These are phyloP conservation scores for Russula sp. DNA, from an alignment of 768 basidiomycete genomes.

Conservation along the genomic window DNA sequence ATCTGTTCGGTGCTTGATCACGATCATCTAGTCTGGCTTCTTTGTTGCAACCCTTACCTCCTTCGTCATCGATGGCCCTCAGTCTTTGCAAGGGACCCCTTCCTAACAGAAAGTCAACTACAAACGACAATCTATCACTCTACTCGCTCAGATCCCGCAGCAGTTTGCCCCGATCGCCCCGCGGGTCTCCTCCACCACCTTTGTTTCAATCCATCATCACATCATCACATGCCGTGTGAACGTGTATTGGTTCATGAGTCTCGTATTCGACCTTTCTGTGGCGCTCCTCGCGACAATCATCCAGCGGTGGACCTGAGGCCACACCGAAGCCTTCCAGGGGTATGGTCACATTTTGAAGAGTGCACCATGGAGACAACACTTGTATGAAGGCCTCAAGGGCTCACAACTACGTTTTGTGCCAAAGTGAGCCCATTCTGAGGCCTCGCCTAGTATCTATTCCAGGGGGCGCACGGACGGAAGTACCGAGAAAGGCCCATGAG, in stretches of 20 bases:
- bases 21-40: constrained; percentile 27
- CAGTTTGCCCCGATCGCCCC: background rate
- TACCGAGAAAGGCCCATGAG: background rate
- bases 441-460: background rate
- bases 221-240: constrained; percentile 34
- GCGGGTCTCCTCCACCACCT: background rate
- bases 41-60: constrained; percentile 13
- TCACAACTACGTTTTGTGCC: constrained; percentile 39
- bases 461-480: background rate
- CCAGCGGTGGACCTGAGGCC: constrained; percentile 45
- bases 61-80: background rate
- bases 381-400: constrained; percentile 34
- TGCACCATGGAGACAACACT: constrained; percentile 37
- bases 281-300: constrained; percentile 43
- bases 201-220: constrained; percentile 22
- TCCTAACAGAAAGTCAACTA: background rate
- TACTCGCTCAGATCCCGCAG: constrained; percentile 14
- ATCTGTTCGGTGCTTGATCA: background rate
- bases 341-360: constrained; percentile 30
- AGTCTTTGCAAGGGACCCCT: constrained; percentile 3
- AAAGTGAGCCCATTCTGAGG: constrained; percentile 34
- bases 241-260: constrained; percentile 35
- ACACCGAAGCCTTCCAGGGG: constrained; percentile 26
- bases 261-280: constrained; percentile 36
- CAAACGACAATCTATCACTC: background rate